These are phyloP conservation scores for Penicillium sp. DNA, from an alignment of 2,329 filamentous ascomycete genomes.

Conservation along the genomic window DNA sequence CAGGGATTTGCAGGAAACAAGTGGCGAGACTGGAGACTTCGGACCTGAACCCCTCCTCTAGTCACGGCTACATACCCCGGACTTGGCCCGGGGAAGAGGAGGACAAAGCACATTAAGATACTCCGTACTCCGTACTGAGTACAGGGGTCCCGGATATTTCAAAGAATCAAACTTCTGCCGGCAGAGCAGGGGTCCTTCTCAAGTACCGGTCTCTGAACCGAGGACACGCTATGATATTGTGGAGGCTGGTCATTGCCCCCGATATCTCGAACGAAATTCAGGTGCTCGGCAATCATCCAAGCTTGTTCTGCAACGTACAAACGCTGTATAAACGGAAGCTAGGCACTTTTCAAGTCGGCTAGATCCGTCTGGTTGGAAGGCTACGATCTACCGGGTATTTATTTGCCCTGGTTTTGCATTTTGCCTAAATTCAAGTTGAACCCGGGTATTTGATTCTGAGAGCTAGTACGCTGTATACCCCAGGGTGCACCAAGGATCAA, in stretches of 20 bases:
- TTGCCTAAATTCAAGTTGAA: constrained; percentile 5
- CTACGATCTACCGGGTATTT: not conserved
- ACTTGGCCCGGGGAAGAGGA: not conserved
- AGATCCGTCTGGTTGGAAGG: not conserved
- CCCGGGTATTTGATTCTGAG: constrained; percentile 3
- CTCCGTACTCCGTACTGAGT: too few species aligned
- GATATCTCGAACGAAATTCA: not conserved
- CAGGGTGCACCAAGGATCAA: too few species aligned
- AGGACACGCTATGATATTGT: not conserved
- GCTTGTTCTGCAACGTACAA: not conserved
- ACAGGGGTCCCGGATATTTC: not conserved
- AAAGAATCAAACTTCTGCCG: not conserved
- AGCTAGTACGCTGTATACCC: too few species aligned
- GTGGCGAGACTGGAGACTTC: not conserved
- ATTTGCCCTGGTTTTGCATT: not conserved
- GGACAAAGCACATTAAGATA: not conserved
- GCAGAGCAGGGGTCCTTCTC: not conserved
- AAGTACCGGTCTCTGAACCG: not conserved
- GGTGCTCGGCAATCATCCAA: not conserved
- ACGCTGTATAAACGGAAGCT: not conserved
- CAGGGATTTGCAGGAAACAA: not conserved
- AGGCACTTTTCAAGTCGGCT: not conserved
- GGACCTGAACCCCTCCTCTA: not conserved
- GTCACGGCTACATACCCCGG: constrained; percentile 1
- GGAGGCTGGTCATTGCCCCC: not conserved